These are phyloP conservation scores for Cocos nucifera DNA, from an alignment of 176 grass and related monocot species.

Conservation along the genomic window DNA sequence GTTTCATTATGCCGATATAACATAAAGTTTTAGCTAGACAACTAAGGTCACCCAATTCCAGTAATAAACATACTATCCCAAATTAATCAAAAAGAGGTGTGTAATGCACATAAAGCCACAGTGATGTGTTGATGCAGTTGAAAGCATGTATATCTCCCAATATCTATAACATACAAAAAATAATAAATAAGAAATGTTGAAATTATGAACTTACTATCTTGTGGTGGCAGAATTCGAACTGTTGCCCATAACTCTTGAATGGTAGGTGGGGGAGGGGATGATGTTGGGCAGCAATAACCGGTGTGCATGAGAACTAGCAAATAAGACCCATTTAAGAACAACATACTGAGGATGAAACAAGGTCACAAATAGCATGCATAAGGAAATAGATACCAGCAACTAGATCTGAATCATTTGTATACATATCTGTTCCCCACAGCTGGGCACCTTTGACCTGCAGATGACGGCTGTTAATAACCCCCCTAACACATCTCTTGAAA, in stretches of 20 bases:
- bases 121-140: no score
- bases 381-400: slow-evolving; percentile 57
- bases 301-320: slow-evolving; percentile 90
- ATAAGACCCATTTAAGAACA: slow-evolving; percentile 24
- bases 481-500: no score
- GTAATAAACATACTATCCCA: no score
- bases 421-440: slow-evolving; percentile 91
- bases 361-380: background rate
- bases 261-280: slow-evolving; percentile 56
- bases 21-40: no score
- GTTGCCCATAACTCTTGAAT: slow-evolving; percentile 76
- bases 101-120: no score
- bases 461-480: background rate
- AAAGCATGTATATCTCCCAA: no score
- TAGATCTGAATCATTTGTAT: slow-evolving; percentile 95
- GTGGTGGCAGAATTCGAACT: slow-evolving; percentile 67
- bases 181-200: no score
- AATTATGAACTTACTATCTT: slow-evolving; percentile 39
- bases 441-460: slow-evolving; percentile 95
- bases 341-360: background rate
- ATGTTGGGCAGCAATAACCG: slow-evolving; percentile 82
- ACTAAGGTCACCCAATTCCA: no score
- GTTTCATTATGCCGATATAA: no score
- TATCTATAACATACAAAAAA: no score
- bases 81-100: no score